Base-by-base conservation (phyloP, 768 basidiomycete genomes). In the Cantharellus anzutake region DNA sequence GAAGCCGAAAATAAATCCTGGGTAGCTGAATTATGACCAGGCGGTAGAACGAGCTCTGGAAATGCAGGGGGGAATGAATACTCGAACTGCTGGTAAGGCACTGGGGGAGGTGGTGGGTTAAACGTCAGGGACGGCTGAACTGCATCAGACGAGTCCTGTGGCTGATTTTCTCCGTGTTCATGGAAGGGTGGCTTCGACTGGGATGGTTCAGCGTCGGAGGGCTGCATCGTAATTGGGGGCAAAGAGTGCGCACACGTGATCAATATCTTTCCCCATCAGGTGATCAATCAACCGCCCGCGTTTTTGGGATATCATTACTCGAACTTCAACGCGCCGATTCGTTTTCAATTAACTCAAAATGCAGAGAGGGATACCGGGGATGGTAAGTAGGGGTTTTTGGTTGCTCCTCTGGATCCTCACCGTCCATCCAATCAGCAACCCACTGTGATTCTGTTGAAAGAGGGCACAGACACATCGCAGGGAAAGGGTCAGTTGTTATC, bases 381-480 rank as follows among this genome's bases (percentile, higher is more conserved):
- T 87, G 82, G 85, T 85, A 69, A 57, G 67, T 55, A 38, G 3
- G 20, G 16, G 51, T 56, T 20, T 41, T 39, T 4, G 34, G 41
- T 16, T 4, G n/a, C 48, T 14, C 34, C 35, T 5, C 16, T 7
- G 20, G n/a, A 58, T 3, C 14, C 63, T 59, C 11, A 50, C 61
- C 69, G 64, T 65, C 5, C 34, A 66, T 42, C 60, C 65, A 60
- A 60, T 37, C 64, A 96, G 92, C 92, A 94, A 93, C 92, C 92
- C 5, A 96, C 92, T 41, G 91, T 97, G 57, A 88, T 97, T 68
- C 86, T 97, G 72, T 81, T 97, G 51, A 81, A 86, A 67, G 93
- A 96, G 75, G 93, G 93, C 67, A 96, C 93, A 63, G 93, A 96
- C 71, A 83, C 87, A 14, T 96, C 92, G 2, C 93, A 96, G 72